Evolutionary conservation across 164 flowering plant species (phyloP).

Genomic region (Chimonanthus praecox): DNA sequence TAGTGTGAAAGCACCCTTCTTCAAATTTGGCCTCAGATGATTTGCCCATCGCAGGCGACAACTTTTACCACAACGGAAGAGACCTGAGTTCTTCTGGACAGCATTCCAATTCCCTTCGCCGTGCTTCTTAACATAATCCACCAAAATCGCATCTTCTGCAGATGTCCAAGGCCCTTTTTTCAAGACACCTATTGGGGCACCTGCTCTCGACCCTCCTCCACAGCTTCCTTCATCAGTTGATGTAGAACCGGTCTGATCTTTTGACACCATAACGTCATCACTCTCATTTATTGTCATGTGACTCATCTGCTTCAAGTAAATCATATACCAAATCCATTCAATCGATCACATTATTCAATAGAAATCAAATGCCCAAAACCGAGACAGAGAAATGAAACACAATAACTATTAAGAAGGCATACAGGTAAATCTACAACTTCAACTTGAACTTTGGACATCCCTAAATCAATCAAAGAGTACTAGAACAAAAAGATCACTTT

Average conservation of each 20-base stretch:
- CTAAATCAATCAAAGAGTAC: background rate
- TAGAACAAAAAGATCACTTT: background rate
- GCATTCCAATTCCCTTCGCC: conserved; percentile 91
- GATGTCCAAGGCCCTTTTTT: conserved; percentile 85
- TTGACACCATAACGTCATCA: conserved; percentile 38
- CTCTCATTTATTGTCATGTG: conserved; percentile 36
- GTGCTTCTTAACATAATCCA: conserved; percentile 61
- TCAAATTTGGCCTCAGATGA: conserved; percentile 71
- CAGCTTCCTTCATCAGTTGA: conserved; percentile 39
- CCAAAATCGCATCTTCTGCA: conserved; percentile 58
- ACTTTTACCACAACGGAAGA: conserved; percentile 50
- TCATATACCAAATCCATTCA: background rate
- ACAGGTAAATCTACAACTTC: background rate
- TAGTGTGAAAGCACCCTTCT: conserved; percentile 61
- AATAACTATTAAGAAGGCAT: no score
- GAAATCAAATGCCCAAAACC: background rate
- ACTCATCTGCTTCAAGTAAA: conserved; percentile 29
- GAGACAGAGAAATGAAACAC: no score
- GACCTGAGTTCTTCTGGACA: conserved; percentile 56
- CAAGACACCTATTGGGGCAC: conserved; percentile 12
- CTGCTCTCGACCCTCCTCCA: conserved; percentile 26
- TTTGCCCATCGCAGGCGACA: conserved; percentile 74
- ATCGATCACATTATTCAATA: background rate
- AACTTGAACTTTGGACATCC: background rate
- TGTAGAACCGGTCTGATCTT: conserved; percentile 40